Evolutionary conservation across 768 basidiomycete genomes (phyloP), one percentile per base, ranked within the genome.

Genomic region (Boletus rubropictus): DNA sequence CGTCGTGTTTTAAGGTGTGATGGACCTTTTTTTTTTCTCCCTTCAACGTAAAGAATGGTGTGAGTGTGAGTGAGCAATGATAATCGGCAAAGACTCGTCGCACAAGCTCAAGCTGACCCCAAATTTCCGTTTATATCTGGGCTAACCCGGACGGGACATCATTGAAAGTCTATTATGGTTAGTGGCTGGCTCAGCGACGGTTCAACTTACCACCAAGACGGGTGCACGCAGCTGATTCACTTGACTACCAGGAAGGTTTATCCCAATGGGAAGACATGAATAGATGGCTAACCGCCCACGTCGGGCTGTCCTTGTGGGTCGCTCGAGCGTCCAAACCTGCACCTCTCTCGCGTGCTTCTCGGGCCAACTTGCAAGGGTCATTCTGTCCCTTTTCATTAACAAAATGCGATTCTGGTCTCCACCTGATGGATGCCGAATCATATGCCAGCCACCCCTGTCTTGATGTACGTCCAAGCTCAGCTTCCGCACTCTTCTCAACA

Each of bases 201-300:
- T n/a, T 20, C 40, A 15, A 2, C 7, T 11, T 10, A 11, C 39
- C 25, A 15, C 15, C 5, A 15, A 38, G 15, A 12, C 11, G 10
- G 29, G 29, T n/a, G n/a, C n/a, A n/a, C n/a, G 29, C 29, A 14
- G 4, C 14, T 14, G 29, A 25, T 25, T 25, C 24, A 5, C 8
- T 25, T 1, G 24, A 5, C 32, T 5, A n/a, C n/a, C n/a, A 24
- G 34, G 10, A 18, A 8, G 43, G 46, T 40, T 39, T 40, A 50
- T 50, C 49, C 32, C n/a, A 31, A n/a, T 22, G 27, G 40, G 49
- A 50, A 50, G 46, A 22, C n/a, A 28, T 8, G 28, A 41, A 6
- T 9, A 36, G 42, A 14, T 20, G 12, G 32, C 17, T 15, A n/a
- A 7, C 24, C 33, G 38, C n/a, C 14, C 22, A 43, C 17, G 25